phyloP scores from a whole-genome alignment of 805 yeast species.

The Barnettozyma siamensis region DNA sequence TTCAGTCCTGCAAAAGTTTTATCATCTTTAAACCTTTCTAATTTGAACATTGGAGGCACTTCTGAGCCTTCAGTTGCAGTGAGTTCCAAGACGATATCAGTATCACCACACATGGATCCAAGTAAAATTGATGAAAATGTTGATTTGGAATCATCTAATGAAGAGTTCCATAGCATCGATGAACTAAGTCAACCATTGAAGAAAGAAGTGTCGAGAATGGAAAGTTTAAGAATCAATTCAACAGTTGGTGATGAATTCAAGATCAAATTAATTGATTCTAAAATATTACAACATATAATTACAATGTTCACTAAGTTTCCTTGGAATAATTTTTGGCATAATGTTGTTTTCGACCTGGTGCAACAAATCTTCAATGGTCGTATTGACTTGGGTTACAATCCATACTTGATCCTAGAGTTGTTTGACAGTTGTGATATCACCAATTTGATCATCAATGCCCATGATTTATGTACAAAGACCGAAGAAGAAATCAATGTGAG shows the following conservation, averaged over 20 bases:
- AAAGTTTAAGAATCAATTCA: conserved; percentile 43
- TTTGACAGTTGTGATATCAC: conserved; percentile 58
- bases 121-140: background rate
- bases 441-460: conserved; percentile 58
- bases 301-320: conserved; percentile 66
- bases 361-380: conserved; percentile 79
- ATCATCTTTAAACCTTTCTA: conserved; percentile 16
- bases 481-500: conserved; percentile 61
- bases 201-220: conserved; percentile 12
- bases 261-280: conserved; percentile 59
- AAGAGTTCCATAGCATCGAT: background rate
- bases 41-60: conserved; percentile 23
- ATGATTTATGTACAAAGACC: conserved; percentile 49
- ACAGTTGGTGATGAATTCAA: conserved; percentile 71
- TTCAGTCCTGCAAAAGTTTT: background rate
- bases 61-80: conserved; percentile 27
- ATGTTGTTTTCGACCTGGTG: conserved; percentile 77
- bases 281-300: conserved; percentile 53
- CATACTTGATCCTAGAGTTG: conserved; percentile 53
- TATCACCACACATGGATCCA: conserved; percentile 21
- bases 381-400: conserved; percentile 67
- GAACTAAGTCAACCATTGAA: background rate
- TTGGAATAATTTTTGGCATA: conserved; percentile 83
- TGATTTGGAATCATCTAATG: background rate
- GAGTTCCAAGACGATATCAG: conserved; percentile 21